Base-by-base conservation (phyloP, 1,284 basidiomycete species). In the Pascua guehoae region DNA sequence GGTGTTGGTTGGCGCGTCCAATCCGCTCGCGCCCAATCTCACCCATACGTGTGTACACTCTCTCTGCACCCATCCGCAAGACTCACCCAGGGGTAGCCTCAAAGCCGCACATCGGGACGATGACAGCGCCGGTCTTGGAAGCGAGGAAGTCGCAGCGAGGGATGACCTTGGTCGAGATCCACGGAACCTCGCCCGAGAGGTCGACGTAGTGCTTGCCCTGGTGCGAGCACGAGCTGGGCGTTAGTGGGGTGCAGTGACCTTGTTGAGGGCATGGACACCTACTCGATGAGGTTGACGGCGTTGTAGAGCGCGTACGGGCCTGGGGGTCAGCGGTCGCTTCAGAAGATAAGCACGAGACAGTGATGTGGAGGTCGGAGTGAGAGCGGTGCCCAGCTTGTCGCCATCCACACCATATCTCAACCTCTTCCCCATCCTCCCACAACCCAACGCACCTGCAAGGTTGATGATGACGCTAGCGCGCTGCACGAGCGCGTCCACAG, bases 91-190 rank as follows among this genome's bases (percentile, higher is more conserved):
- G 87, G 14, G 88, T 69, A 15, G 86, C 86, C 72, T 90, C 88
- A 61, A 87, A 83, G 0, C 86, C 88, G 58, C 84, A 87, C 4
- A 83, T 79, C 12, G 85, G 86, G 9, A 90, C 80, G 59, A 92
- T 86, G 59, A 86, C 81, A 1, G 88, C 78, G 16, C 82, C 81
- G 0, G 83, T 86, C 69, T 85, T 83, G 15, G 80, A 81, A 0
- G 88, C 88, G 5, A 80, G 67, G 64, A 82, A 86, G 73, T 90
- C 86, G 66, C 81, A 87, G 79, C 82, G 68, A 5, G 76, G 65
- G 51, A 87, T 81, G 56, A 86, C 81, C 38, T 81, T 76, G 47
- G 67, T 75, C 1, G 63, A 61, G 40, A 85, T 76, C 79, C 82
- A 86, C 39, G 74, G 75, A 0, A 77, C 70, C 74, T 88, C 87